Base-by-base conservation (phyloP, 441 rosid genomes). In the Brassica hybrid region DNA sequence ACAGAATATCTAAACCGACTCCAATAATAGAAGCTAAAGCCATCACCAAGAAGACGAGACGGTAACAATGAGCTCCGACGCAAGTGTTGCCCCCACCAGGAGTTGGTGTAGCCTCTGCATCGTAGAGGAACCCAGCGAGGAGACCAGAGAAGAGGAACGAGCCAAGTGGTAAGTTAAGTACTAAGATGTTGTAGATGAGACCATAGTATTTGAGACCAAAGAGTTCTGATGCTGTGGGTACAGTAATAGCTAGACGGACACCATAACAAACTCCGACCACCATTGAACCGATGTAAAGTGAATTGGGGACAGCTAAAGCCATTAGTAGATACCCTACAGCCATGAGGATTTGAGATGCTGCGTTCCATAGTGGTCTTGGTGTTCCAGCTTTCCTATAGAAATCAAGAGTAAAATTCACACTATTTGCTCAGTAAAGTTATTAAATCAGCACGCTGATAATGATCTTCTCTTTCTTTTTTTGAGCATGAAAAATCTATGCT, bases 81-180 rank as follows among this genome's bases (percentile, higher is more conserved):
- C 91, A 87, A 18, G 80, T 87, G 80, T 85, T 87, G 10, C 91
- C 84, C 8, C 88, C 89, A 17, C 80, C 86, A 0, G 80, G 81
- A 2, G 78, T 73, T 6, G 43, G 62, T 16, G 81, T 81, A 4
- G 91, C 89, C 36, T 85, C 74, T 0, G 86, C 84, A 10, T 86
- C 91, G 43, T 86, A 88, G 61, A 86, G 58, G 60, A 81, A 81
- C 0, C 89, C 89, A 0, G 91, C 91, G 0, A 86, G 85, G 21
- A 88, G 81, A 8, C 91, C 91, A 2, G 89, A 88, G 81, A 88
- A 88, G 17, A 86, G 86, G 72, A 88, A 83, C 5, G 89, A 88
- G 17, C 91, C 91, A 0, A 86, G 80, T 2, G 89, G 91, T 21
- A 85, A 81, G 79, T 85, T 84, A 48, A 88, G 88, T 63, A 86